Conservation (phyloP, 495 filamentous ascomycete genomes). For the Lophiotrema nucula region DNA sequence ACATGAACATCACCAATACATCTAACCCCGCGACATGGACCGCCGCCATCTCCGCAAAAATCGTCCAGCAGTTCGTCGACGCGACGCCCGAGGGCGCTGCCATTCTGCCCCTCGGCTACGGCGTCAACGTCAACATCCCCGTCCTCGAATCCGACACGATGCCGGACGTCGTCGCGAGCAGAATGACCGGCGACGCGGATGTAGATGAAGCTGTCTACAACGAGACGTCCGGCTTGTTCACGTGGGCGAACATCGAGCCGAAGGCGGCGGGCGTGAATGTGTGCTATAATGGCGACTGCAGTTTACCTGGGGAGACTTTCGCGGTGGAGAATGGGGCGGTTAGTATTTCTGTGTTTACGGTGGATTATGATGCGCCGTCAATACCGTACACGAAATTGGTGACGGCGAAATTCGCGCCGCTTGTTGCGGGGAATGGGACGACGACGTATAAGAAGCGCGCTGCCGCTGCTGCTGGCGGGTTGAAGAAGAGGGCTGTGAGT, state of each 20-base stretch:
- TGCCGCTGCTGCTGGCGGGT: background rate
- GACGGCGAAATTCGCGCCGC: background rate
- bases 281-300: constrained; percentile 43
- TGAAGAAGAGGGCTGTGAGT: background rate
- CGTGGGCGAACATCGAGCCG: constrained; percentile 14
- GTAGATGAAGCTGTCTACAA: constrained; percentile 37
- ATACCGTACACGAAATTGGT: constrained; percentile 4
- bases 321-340: constrained; percentile 34
- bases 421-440: background rate
- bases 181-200: constrained; percentile 35
- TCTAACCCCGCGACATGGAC: constrained; percentile 7
- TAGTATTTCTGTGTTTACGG: constrained; percentile 42
- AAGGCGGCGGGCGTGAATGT: constrained; percentile 23
- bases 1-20: constrained; percentile 36
- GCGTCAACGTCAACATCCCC: constrained; percentile 45
- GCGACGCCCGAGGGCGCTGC: constrained; percentile 31
- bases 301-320: constrained; percentile 38
- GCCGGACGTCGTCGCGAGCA: constrained; percentile 42
- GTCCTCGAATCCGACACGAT: constrained; percentile 27
- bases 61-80: constrained; percentile 39
- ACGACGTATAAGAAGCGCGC: background rate
- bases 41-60: constrained; percentile 39
- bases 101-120: constrained; percentile 44
- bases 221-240: constrained; percentile 39
- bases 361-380: constrained; percentile 42